A percentile compares a stretch with the other conserved stretches of the same genome.
Evolutionary conservation across 139 green algal genomes (phyloP).

Genomic region (Micractinium sp.): DNA sequence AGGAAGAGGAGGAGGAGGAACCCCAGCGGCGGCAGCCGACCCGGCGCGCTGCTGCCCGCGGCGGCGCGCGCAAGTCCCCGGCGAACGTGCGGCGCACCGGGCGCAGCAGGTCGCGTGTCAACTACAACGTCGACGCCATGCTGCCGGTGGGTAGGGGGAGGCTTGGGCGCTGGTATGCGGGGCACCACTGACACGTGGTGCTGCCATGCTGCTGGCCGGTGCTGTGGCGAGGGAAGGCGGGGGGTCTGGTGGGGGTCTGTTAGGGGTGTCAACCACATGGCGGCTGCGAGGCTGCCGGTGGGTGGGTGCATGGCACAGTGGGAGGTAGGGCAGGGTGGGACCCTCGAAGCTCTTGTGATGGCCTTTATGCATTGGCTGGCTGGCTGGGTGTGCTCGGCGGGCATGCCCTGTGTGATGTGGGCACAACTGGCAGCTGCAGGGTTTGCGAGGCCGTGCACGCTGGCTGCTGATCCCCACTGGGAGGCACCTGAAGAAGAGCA

Average conservation of each 20-base stretch:
- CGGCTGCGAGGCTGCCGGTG: background rate
- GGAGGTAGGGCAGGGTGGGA: too few species aligned
- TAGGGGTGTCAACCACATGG: background rate
- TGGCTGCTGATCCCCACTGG: too few species aligned
- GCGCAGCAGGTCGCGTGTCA: background rate
- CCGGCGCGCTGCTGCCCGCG: background rate
- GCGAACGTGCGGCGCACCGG: background rate
- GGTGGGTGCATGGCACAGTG: too few species aligned
- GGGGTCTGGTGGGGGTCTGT: too few species aligned
- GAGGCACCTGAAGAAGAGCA: background rate
- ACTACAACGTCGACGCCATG: slow-evolving; percentile 20
- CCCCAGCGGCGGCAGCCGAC: background rate
- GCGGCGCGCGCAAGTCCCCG: background rate
- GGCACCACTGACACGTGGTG: background rate
- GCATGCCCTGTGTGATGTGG: too few species aligned
- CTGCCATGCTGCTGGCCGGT: background rate
- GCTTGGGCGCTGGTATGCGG: background rate
- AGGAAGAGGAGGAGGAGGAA: background rate
- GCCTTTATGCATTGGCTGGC: too few species aligned
- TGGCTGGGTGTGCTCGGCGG: too few species aligned
- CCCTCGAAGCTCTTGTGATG: too few species aligned
- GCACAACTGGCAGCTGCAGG: too few species aligned
- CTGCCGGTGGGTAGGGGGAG: background rate
- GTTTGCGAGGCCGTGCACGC: too few species aligned
- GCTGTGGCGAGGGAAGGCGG: background rate